Evolutionary conservation across 768 basidiomycete species (phyloP).

Genomic region (Rhodotorula diobovata): DNA sequence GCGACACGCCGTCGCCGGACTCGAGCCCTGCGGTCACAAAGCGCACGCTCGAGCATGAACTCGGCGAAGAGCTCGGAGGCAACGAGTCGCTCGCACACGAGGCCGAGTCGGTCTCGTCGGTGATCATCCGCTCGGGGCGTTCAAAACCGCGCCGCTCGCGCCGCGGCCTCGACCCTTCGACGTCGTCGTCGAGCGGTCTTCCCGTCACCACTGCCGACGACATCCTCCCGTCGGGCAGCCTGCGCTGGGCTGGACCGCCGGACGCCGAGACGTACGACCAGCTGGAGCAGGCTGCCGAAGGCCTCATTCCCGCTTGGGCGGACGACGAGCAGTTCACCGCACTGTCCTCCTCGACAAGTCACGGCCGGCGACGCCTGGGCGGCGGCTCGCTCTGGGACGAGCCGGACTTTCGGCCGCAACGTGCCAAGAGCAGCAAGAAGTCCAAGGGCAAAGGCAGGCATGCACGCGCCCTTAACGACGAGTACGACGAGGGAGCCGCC

Average conservation of each 20-base stretch:
- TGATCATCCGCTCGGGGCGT: not conserved
- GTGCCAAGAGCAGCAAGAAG: not conserved
- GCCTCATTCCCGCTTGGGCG: slow-evolving; percentile 9
- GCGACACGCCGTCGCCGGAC: not conserved
- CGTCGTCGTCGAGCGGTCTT: not conserved
- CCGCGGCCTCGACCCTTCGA: not conserved
- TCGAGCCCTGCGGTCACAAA: not conserved
- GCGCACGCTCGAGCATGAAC: slow-evolving; percentile 15
- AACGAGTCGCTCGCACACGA: not conserved
- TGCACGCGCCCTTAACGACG: not conserved
- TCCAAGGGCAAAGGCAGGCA: slow-evolving; percentile 3
- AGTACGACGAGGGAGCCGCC: not conserved
- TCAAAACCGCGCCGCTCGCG: not conserved
- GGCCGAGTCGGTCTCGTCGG: not conserved
- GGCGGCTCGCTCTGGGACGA: not conserved
- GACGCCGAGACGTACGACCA: slow-evolving; percentile 10
- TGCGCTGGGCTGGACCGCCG: not conserved
- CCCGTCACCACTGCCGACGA: slow-evolving; percentile 1
- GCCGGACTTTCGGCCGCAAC: not conserved
- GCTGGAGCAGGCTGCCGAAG: not conserved
- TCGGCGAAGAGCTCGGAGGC: not conserved
- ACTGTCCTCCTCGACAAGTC: not conserved
- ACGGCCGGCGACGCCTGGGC: not conserved
- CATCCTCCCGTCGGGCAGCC: not conserved
- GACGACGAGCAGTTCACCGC: not conserved